Base-by-base conservation (phyloP, 176 grass and related monocot species). In the Rhynchospora breviuscula region DNA sequence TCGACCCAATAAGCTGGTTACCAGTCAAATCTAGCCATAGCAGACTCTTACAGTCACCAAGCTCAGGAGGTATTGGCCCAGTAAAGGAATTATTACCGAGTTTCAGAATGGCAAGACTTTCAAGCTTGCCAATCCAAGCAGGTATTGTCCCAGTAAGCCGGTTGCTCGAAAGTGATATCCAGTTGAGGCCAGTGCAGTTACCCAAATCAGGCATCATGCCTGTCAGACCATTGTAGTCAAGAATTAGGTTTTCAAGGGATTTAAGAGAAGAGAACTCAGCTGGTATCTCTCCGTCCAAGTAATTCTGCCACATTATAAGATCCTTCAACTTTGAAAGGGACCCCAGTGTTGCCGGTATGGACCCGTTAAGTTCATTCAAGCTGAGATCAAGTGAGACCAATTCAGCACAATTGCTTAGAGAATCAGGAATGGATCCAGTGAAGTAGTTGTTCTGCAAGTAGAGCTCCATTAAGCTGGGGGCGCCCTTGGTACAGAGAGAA, bases 361-460 rank as follows among this genome's bases (percentile, higher is more conserved):
- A 85, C 8, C 96, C 93, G 45, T 67, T 87, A 81, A 99, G 86
- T 85, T 66, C 63, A 66, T 99, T 99, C 72, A 99, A 87, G 81
- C 96, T 99, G 74, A 99, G 89, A 88, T 99, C 96, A 76, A 99
- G 89, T 13, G 96, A 95, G 60, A 92, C 83, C 64, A 99, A 87
- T n/a, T 81, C 87, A 69, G 78, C 54, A 86, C 96, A 99, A 85
- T 93, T 95, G 85, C 88, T 89, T 47, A 99, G 64, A 5, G 89
- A 88, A 26, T 86, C 88, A 2, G 96, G 96, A 84, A 99, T 95
- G 70, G n/a, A 21, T 63, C 89, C 91, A 15, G 80, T 9, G 89
- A 99, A 87, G 81, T 87, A 92, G 85, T 99, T 99, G 88, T 99
- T 93, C 91, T 99, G 96, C 13, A 99, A 90, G 86, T 99, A 99